Evolutionary conservation across 2,329 filamentous ascomycete genomes (phyloP).

Genomic region (Colletotrichum falcatum): DNA sequence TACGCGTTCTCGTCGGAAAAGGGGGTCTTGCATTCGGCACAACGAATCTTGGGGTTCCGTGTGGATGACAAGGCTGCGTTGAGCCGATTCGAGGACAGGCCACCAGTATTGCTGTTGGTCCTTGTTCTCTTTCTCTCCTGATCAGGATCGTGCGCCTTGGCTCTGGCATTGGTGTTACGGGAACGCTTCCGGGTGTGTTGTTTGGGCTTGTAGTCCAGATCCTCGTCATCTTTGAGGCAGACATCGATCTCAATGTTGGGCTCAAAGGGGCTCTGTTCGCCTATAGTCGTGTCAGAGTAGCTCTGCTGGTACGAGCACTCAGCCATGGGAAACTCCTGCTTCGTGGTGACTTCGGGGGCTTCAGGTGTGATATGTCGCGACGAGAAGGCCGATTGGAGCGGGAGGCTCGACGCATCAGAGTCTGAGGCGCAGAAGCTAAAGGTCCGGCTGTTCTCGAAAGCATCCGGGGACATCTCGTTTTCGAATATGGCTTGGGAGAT

Average conservation of each 20-base stretch:
- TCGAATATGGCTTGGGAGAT: slow-evolving; percentile 36
- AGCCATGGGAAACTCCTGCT: slow-evolving; percentile 25
- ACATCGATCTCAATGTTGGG: slow-evolving; percentile 2
- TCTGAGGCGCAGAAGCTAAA: slow-evolving; percentile 34
- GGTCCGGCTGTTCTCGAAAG: slow-evolving; percentile 4
- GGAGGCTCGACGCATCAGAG: slow-evolving; percentile 12
- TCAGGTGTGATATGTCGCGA: slow-evolving; percentile 31
- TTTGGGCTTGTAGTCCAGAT: slow-evolving; percentile 35
- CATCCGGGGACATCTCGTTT: slow-evolving; percentile 6
- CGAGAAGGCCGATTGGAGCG: slow-evolving; percentile 18
- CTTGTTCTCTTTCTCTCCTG: slow-evolving; percentile 32
- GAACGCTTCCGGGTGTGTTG: slow-evolving; percentile 33
- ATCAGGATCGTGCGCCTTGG: neutral
- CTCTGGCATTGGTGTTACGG: slow-evolving; percentile 23
- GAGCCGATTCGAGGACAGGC: neutral
- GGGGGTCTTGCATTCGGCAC: slow-evolving; percentile 52
- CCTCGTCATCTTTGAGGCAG: slow-evolving; percentile 21
- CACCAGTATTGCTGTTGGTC: slow-evolving; percentile 4
- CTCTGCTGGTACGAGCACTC: neutral
- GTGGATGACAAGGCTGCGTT: slow-evolving; percentile 11
- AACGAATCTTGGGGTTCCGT: slow-evolving; percentile 45
- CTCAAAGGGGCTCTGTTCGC: slow-evolving; percentile 43
- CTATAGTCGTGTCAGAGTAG: slow-evolving; percentile 35
- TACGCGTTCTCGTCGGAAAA: slow-evolving; percentile 61
- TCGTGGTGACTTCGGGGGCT: slow-evolving; percentile 18